A percentile compares a stretch with the other conserved stretches of the same genome.
phyloP scores from a whole-genome alignment of 768 basidiomycete species.

The Botryobasidium botryosum region DNA sequence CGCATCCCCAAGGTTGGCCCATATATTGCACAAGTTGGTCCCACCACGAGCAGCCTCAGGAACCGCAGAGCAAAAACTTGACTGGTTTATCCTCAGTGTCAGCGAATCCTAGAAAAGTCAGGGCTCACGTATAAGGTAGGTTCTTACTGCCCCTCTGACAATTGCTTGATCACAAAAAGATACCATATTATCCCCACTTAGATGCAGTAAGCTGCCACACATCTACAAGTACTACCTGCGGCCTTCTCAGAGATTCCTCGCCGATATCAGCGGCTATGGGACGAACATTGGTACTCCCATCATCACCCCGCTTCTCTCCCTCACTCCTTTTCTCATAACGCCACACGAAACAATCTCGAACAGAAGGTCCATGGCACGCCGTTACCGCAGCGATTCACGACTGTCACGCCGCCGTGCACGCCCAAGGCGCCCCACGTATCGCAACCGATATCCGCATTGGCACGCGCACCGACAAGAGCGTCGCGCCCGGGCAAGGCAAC shows the following conservation, averaged over 20 bases:
- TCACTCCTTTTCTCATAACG: neutral
- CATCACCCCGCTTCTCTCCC: neutral
- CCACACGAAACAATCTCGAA: no score
- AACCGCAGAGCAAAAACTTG: neutral
- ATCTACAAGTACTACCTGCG: neutral
- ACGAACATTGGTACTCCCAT: constrained; percentile 59
- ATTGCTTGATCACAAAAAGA: neutral
- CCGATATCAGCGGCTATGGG: constrained; percentile 55
- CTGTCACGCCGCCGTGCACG: constrained; percentile 78
- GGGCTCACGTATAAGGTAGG: constrained; percentile 70
- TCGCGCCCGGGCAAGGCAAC: constrained; percentile 49
- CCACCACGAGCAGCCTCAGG: neutral
- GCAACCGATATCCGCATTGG: constrained; percentile 94
- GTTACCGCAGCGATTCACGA: constrained; percentile 80
- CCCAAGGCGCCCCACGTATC: constrained; percentile 51
- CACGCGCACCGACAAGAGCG: constrained; percentile 58
- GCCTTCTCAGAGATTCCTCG: constrained; percentile 6
- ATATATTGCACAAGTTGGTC: neutral
- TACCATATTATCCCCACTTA: constrained; percentile 18
- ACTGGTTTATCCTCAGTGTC: constrained; percentile 31
- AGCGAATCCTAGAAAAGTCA: constrained; percentile 62
- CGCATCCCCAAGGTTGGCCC: constrained; percentile 2
- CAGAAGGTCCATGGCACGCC: constrained; percentile 70
- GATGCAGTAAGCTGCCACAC: constrained; percentile 43
- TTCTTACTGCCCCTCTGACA: neutral